A percentile compares a stretch with the other conserved stretches of the same genome.
These are phyloP conservation scores for Wallacemonas rigidus DNA, from an alignment of 208 protist species.

Conservation along the genomic window DNA sequence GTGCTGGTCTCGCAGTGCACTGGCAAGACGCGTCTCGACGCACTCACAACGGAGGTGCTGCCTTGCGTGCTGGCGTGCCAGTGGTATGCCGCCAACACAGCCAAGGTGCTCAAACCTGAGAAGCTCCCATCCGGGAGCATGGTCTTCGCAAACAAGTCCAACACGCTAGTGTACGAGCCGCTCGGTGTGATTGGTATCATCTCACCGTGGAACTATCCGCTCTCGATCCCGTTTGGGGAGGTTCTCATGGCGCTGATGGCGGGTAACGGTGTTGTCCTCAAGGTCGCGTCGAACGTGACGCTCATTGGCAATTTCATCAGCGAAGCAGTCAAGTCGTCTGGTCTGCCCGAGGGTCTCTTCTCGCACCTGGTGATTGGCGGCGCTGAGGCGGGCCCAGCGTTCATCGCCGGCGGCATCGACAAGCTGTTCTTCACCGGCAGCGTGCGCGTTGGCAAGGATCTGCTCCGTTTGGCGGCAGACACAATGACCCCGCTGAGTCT, in stretches of 20 bases:
- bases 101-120: slow-evolving; percentile 41
- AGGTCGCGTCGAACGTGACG: slow-evolving; percentile 65
- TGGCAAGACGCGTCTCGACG: slow-evolving; percentile 75
- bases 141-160: slow-evolving; percentile 79
- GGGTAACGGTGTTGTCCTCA: slow-evolving; percentile 78
- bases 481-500: slow-evolving; percentile 77
- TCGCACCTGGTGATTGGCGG: slow-evolving; percentile 53
- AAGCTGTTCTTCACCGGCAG: slow-evolving; percentile 91
- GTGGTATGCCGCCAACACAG: slow-evolving; percentile 80
- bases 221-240: slow-evolving; percentile 84
- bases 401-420: slow-evolving; percentile 54
- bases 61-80: slow-evolving; percentile 60
- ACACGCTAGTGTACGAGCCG: slow-evolving; percentile 75
- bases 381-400: slow-evolving; percentile 36
- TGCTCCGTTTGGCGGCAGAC: slow-evolving; percentile 72
- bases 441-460: slow-evolving; percentile 72
- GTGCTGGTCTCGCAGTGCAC: slow-evolving; percentile 57
- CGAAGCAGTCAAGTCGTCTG: slow-evolving; percentile 53
- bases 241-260: slow-evolving; percentile 84
- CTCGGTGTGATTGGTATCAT: slow-evolving; percentile 86
- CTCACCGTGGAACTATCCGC: slow-evolving; percentile 90
- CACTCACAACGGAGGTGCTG: slow-evolving; percentile 75
- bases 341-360: slow-evolving; percentile 68
- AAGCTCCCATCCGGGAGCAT: slow-evolving; percentile 52
- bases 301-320: slow-evolving; percentile 70